Percentiles rank a stretch among this genome's conserved stretches.
These are phyloP conservation scores for Pseudogymnoascus sp. DNA, from an alignment of 2,329 filamentous ascomycete genomes.

Conservation along the genomic window DNA sequence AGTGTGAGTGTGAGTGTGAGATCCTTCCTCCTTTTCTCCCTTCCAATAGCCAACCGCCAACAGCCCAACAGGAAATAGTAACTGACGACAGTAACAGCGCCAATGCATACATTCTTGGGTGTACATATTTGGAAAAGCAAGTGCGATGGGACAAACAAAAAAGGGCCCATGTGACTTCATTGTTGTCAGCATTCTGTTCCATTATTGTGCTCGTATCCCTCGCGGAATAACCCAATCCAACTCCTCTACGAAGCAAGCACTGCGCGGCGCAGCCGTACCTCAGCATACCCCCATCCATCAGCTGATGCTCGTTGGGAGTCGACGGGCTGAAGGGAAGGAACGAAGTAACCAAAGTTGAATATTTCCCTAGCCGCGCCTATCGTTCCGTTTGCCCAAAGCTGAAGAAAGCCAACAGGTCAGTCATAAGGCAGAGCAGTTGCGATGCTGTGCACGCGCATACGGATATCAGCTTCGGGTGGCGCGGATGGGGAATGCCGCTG, in stretches of 20 bases:
- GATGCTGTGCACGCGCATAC: conserved; percentile 6
- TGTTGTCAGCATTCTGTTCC: not conserved
- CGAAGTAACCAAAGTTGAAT: not conserved
- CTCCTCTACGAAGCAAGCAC: not conserved
- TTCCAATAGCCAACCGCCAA: not conserved
- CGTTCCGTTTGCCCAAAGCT: not conserved
- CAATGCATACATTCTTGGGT: not conserved
- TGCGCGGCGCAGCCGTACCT: not conserved
- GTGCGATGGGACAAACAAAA: not conserved
- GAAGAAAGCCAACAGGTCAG: not conserved
- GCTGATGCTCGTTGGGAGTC: conserved; percentile 1
- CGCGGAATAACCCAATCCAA: not conserved
- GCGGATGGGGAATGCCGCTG: not conserved
- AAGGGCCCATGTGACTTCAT: not conserved
- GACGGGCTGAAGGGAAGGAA: conserved; percentile 1
- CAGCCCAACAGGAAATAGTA: not conserved
- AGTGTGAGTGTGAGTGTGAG: not conserved
- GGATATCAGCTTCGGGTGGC: not conserved
- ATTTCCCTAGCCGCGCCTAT: not conserved
- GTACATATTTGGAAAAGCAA: conserved; percentile 4
- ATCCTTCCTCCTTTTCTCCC: not conserved
- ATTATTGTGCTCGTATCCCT: not conserved
- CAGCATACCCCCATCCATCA: not conserved
- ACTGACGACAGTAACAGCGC: not conserved
- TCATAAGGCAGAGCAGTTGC: not conserved